Percentiles rank a stretch among this genome's conserved stretches.
phyloP scores from a whole-genome alignment of 2,329 filamentous ascomycete species.

The Aureobasidium sp. region DNA sequence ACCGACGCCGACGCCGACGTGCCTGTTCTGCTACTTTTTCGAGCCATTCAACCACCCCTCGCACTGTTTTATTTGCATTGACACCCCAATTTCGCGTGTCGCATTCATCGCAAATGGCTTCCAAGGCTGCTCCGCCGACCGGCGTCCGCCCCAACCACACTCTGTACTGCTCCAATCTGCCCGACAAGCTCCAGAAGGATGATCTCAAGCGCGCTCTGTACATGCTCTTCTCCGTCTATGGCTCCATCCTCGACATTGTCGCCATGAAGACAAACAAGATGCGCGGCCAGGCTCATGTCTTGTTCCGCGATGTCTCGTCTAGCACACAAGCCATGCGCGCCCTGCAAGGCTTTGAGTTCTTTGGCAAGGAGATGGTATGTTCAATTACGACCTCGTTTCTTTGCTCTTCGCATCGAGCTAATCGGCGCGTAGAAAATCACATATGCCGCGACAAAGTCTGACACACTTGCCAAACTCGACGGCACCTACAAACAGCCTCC shows the following conservation, averaged over 20 bases:
- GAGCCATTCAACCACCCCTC: not conserved
- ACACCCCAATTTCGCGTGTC: not conserved
- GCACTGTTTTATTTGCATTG: not conserved
- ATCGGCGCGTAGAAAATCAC: constrained; percentile 63
- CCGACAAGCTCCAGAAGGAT: constrained; percentile 80
- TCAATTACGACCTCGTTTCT: not conserved
- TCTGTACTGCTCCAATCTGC: constrained; percentile 83
- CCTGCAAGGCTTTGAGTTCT: constrained; percentile 77
- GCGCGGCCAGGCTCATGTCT: constrained; percentile 91
- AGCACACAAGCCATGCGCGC: constrained; percentile 90
- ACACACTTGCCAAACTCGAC: constrained; percentile 83
- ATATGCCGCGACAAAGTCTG: constrained; percentile 84
- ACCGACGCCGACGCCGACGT: not conserved
- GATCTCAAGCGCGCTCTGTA: constrained; percentile 85
- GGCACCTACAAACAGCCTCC: constrained; percentile 74
- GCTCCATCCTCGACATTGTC: constrained; percentile 84
- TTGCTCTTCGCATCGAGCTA: not conserved
- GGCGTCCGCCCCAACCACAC: constrained; percentile 38
- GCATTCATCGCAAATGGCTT: not conserved
- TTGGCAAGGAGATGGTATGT: constrained; percentile 75
- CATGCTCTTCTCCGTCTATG: constrained; percentile 89
- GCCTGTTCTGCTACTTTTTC: not conserved
- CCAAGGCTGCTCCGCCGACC: not conserved
- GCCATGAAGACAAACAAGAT: constrained; percentile 84
- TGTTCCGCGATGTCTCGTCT: constrained; percentile 83